Evolutionary conservation across 108 stramenopile genomes (phyloP).

Genomic region (Mediolabrus comicus): DNA sequence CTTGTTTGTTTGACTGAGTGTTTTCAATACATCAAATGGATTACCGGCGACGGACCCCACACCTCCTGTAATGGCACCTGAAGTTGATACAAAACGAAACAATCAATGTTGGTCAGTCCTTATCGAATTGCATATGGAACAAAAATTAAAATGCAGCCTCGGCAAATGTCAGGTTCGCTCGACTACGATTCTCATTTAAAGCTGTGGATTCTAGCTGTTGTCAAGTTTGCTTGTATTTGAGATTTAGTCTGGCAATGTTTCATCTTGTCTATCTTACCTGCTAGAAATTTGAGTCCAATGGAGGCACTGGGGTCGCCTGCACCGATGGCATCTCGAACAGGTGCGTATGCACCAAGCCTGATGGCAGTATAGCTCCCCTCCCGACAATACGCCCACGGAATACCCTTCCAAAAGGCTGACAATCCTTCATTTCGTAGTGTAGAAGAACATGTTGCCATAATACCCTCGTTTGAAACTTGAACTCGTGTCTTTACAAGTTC

Average conservation of each 20-base stretch:
- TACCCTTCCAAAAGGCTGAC: constrained; percentile 52
- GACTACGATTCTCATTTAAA: no score
- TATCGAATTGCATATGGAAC: no score
- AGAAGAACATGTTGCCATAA: constrained; percentile 4
- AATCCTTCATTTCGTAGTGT: constrained; percentile 35
- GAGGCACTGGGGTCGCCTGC: constrained; percentile 20
- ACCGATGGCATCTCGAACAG: constrained; percentile 60
- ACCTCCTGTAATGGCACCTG: constrained; percentile 60
- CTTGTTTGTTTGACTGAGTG: constrained; percentile 83
- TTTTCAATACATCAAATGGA: constrained; percentile 92
- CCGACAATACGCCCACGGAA: constrained; percentile 61
- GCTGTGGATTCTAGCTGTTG: no score
- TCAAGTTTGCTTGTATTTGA: no score
- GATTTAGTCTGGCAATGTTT: no score
- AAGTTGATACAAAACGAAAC: no score
- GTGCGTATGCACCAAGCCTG: constrained; percentile 54
- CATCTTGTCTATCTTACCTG: no score
- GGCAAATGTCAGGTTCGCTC: no score
- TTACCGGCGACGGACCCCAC: constrained; percentile 89
- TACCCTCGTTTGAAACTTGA: constrained; percentile 22
- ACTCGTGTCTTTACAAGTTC: constrained; percentile 66
- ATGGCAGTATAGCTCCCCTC: constrained; percentile 71
- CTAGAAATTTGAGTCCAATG: background rate
- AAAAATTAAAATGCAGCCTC: no score
- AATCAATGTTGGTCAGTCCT: no score